A percentile compares a stretch with the other conserved stretches of the same genome.
These are phyloP conservation scores for Fusarium sp. DNA, from an alignment of 2,329 filamentous ascomycete species.

Conservation along the genomic window DNA sequence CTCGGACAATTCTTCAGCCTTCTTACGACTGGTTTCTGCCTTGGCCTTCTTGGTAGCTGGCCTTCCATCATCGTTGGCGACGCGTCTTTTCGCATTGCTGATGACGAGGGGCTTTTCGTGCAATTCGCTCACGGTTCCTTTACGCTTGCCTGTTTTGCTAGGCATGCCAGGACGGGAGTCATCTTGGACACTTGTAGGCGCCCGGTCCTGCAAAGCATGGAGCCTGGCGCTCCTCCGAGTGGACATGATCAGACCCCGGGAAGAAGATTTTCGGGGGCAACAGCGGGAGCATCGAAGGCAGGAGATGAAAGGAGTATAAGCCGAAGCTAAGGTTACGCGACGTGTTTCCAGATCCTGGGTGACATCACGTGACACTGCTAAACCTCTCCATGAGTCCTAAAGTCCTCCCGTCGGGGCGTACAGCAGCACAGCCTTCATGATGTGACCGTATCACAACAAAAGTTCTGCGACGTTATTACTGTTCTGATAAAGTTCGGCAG, in stretches of 20 bases:
- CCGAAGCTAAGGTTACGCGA: neutral
- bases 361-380: neutral
- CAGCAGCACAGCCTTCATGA: neutral
- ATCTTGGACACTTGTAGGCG: neutral
- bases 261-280: neutral
- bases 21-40: neutral
- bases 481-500: neutral
- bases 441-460: neutral
- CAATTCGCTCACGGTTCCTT: neutral
- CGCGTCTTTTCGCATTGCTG: neutral
- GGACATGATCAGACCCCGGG: neutral
- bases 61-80: neutral
- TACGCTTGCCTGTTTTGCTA: constrained; percentile 1
- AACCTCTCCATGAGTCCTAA: neutral
- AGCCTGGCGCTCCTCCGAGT: constrained; percentile 24
- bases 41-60: neutral
- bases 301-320: neutral
- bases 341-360: neutral
- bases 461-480: neutral
- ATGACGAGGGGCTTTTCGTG: neutral
- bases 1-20: neutral
- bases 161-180: neutral
- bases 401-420: neutral
- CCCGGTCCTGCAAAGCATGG: neutral
- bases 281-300: neutral